Conservation (phyloP, 176 grass and related monocot species). For the Stipa capillata region DNA sequence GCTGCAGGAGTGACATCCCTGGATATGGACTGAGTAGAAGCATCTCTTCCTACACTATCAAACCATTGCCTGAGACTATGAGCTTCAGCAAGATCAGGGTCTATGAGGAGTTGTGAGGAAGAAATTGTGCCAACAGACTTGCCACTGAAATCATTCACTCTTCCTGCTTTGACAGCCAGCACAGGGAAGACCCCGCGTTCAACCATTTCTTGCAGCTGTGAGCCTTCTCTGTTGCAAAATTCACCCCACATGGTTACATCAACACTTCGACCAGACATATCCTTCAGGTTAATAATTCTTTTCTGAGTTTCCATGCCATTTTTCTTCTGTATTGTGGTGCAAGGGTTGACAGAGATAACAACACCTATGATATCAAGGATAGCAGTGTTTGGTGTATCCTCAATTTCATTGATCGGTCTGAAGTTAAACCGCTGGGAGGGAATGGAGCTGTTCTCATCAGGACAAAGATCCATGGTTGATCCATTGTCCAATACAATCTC, state of each 20-base stretch:
- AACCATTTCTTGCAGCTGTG: slow-evolving; percentile 57
- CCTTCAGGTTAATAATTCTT: slow-evolving; percentile 71
- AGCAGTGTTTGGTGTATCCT: slow-evolving; percentile 59
- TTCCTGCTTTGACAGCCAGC: slow-evolving; percentile 82
- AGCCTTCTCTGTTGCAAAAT: slow-evolving; percentile 91
- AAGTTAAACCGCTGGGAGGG: slow-evolving; percentile 80
- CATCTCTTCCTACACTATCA: slow-evolving; percentile 61
- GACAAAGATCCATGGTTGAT: slow-evolving; percentile 73
- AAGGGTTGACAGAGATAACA: slow-evolving; percentile 73
- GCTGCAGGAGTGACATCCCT: slow-evolving; percentile 54
- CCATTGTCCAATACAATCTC: slow-evolving; percentile 76
- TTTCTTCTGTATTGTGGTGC: slow-evolving; percentile 71
- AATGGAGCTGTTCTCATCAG: slow-evolving; percentile 73
- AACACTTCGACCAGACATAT: slow-evolving; percentile 78
- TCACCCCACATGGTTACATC: slow-evolving; percentile 97
- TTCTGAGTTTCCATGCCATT: slow-evolving; percentile 92
- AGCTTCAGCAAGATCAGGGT: slow-evolving; percentile 76
- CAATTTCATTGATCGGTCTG: slow-evolving; percentile 67
- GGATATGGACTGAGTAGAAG: slow-evolving; percentile 73
- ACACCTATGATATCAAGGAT: slow-evolving; percentile 78
- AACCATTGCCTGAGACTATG: slow-evolving; percentile 74
- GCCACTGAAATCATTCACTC: slow-evolving; percentile 88
- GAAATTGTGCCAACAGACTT: slow-evolving; percentile 94
- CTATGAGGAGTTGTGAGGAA: slow-evolving; percentile 69
- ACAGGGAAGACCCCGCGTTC: slow-evolving; percentile 50